Evolutionary conservation across 1,284 basidiomycete genomes (phyloP).

Genomic region (Ganoderma sp.): DNA sequence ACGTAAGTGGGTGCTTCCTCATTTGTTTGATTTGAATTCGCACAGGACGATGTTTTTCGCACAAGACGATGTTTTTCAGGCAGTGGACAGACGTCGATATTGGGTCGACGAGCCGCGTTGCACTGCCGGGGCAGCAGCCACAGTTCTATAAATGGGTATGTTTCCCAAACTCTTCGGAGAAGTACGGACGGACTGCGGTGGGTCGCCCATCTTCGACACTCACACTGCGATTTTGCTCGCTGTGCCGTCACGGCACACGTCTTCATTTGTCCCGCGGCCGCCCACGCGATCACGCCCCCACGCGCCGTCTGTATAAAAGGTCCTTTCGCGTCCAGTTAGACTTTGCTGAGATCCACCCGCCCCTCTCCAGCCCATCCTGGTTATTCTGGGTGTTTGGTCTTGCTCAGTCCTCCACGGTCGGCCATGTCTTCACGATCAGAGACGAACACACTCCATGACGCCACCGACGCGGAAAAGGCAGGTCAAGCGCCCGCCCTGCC

Average conservation of each 20-base stretch:
- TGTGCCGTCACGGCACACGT: too few species aligned
- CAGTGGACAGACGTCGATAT: not conserved
- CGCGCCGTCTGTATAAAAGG: not conserved
- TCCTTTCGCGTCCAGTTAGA: not conserved
- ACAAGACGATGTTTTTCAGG: not conserved
- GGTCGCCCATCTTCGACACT: too few species aligned
- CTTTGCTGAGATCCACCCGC: not conserved
- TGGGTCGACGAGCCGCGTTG: not conserved
- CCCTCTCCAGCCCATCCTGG: not conserved
- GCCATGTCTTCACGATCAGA: constrained; percentile 18
- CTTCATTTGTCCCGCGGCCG: not conserved
- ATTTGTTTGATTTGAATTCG: not conserved
- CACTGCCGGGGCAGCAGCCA: not conserved
- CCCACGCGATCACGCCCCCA: not conserved
- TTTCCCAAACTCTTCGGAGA: not conserved
- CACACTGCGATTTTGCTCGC: too few species aligned
- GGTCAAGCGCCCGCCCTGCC: not conserved
- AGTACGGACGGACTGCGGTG: not conserved
- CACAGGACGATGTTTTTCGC: not conserved
- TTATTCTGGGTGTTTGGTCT: not conserved
- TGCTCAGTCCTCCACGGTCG: not conserved
- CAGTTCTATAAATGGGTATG: not conserved
- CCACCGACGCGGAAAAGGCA: constrained; percentile 24
- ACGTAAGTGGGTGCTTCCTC: not conserved
- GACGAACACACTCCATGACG: constrained; percentile 26